These are phyloP conservation scores for Trifolium repens DNA, from an alignment of 306 rosid genomes.

Conservation along the genomic window DNA sequence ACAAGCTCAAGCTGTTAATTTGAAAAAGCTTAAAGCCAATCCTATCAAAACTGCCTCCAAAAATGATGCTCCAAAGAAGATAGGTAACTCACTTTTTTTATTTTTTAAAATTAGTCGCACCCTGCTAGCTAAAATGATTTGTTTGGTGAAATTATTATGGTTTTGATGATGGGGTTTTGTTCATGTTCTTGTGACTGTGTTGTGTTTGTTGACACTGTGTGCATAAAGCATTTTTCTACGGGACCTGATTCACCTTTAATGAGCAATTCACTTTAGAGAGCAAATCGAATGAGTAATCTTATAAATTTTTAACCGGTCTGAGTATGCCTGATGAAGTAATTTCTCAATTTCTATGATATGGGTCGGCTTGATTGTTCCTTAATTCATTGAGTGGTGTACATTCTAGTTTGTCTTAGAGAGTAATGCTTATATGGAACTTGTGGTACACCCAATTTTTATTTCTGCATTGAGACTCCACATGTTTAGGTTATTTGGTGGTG, in stretches of 20 bases:
- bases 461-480: neutral
- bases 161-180: slow-evolving; percentile 4
- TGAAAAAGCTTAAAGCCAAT: slow-evolving; percentile 57
- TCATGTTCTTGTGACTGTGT: slow-evolving; percentile 4
- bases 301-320: neutral
- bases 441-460: neutral
- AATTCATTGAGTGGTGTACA: slow-evolving; percentile 24
- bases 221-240: neutral
- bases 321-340: neutral
- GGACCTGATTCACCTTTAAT: neutral
- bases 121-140: neutral
- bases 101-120: neutral
- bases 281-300: neutral
- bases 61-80: slow-evolving; percentile 37
- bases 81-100: slow-evolving; percentile 47
- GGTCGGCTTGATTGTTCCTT: slow-evolving; percentile 6
- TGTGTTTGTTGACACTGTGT: neutral
- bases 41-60: slow-evolving; percentile 36
- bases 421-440: neutral
- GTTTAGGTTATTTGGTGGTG: neutral
- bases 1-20: slow-evolving; percentile 59
- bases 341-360: neutral
- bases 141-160: slow-evolving; percentile 22
- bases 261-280: neutral
- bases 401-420: slow-evolving; percentile 2